Base-by-base conservation (phyloP, 140 eudicot species). In the Erigeron philadelphicus region DNA sequence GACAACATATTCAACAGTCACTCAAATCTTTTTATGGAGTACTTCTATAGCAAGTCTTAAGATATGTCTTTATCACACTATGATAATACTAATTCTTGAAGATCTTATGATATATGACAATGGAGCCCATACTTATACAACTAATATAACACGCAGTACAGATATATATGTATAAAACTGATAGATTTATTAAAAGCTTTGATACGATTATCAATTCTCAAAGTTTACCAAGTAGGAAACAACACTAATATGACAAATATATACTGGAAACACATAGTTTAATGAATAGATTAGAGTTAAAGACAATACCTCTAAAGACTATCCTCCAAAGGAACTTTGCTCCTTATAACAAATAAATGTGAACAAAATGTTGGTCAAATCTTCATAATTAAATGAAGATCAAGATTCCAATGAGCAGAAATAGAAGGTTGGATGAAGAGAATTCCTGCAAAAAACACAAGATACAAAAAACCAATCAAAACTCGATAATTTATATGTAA, bases 381-480 rank as follows among this genome's bases (percentile, higher is more conserved):
- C 75, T 43, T 53, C 53, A 70, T 55, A 71, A 61, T 76, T 71
- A 79, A 40, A 23, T 67, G 17, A 61, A 72, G 67, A 80, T 65
- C 61, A 82, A 77, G 49, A 44, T 78, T 40, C 75, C 81, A 55
- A 80, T 44, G 31, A 67, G 55, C 72, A 80, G 52, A 31, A 80
- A 23, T 41, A 85, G 75, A 67, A 77, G 65, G 61, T 63, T 70
- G 69, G 70, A 76, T 57, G 50, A 23, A 42, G 80, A 74, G 11
- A 69, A 68, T 67, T 67, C 83, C 90, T 85, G 58, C 57, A 77
- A 76, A 76, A 73, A 71, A 35, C 62, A 76, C 58, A 73, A 35
- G 61, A 19, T 67, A 8, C 41, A 42, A 61, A 61, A 21, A 40
- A 9, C 40, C 11, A 17, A 42, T 75, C 43, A 72, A 35, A 53